Percentiles rank a stretch among this genome's conserved stretches.
Evolutionary conservation across 306 rosid species (phyloP).

Genomic region (Betula pendula): DNA sequence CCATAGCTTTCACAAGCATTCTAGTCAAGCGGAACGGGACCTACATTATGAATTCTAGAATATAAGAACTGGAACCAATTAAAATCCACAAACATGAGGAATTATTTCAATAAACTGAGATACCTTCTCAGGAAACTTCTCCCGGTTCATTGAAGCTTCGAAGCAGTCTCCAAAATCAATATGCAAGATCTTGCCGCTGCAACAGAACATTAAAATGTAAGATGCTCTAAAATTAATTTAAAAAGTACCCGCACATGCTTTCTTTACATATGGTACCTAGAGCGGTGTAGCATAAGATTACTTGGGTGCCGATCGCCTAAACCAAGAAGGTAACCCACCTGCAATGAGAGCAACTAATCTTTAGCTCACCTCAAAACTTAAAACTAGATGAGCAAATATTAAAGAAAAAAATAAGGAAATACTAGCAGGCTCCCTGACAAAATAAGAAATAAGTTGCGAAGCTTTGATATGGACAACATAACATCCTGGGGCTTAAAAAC

Average conservation of each 20-base stretch:
- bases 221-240: slow-evolving; percentile 22
- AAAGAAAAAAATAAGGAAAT: background rate
- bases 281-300: slow-evolving; percentile 93
- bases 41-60: slow-evolving; percentile 39
- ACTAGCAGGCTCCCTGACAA: background rate
- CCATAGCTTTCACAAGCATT: slow-evolving; percentile 99
- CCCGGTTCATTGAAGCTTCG: slow-evolving; percentile 97
- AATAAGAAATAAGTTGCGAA: background rate
- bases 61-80: slow-evolving; percentile 22
- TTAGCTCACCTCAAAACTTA: slow-evolving; percentile 4
- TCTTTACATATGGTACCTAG: slow-evolving; percentile 53
- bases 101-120: slow-evolving; percentile 9
- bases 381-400: background rate
- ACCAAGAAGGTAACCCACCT: slow-evolving; percentile 99
- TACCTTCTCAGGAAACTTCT: slow-evolving; percentile 97
- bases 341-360: slow-evolving; percentile 27
- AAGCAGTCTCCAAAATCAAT: slow-evolving; percentile 99
- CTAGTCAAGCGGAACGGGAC: slow-evolving; percentile 98
- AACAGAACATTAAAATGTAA: slow-evolving; percentile 34
- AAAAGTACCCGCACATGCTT: slow-evolving; percentile 11
- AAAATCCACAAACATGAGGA: slow-evolving; percentile 9
- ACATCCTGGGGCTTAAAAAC: background rate
- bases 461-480: background rate
- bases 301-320: slow-evolving; percentile 99
- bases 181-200: slow-evolving; percentile 95